Percentiles rank a stretch among this genome's conserved stretches.
phyloP scores from a whole-genome alignment of 164 flowering plant species.

The Tetrastigma voinierianum region DNA sequence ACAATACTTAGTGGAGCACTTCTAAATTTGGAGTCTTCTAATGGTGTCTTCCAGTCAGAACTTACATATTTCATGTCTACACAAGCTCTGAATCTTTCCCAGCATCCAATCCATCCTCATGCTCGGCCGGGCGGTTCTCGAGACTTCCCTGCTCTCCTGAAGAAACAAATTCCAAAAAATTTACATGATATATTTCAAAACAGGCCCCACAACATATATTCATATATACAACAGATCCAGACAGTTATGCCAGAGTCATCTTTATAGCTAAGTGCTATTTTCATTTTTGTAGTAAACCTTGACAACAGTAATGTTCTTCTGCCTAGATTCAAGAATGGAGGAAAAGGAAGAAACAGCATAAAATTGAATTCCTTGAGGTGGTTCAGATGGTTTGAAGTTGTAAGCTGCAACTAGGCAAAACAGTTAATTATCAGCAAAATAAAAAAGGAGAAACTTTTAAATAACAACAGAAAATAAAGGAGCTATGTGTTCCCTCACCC shows the following conservation, averaged over 20 bases:
- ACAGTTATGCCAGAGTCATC: not conserved
- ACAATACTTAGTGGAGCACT: not conserved
- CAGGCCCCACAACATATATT: not conserved
- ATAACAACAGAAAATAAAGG: constrained; percentile 7
- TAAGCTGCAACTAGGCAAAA: not conserved
- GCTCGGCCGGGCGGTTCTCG: constrained; percentile 34
- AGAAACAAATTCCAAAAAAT: not conserved
- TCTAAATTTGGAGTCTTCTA: not conserved
- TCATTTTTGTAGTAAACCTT: no score
- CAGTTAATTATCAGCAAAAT: not conserved
- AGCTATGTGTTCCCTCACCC: constrained; percentile 4
- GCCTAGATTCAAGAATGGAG: no score
- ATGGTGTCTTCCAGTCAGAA: not conserved
- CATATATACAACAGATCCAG: not conserved
- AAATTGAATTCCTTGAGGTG: not conserved
- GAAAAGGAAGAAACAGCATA: no score
- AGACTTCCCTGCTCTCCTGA: constrained; percentile 36
- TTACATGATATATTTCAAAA: not conserved
- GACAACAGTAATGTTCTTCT: no score
- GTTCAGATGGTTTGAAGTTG: not conserved
- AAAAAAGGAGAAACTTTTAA: constrained; percentile 3
- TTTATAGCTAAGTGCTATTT: not conserved
- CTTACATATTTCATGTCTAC: not conserved
- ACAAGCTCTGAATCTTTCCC: constrained; percentile 6
- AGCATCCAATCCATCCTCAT: constrained; percentile 9